phyloP scores from a whole-genome alignment of 441 rosid species.

The Croton laevigatus region DNA sequence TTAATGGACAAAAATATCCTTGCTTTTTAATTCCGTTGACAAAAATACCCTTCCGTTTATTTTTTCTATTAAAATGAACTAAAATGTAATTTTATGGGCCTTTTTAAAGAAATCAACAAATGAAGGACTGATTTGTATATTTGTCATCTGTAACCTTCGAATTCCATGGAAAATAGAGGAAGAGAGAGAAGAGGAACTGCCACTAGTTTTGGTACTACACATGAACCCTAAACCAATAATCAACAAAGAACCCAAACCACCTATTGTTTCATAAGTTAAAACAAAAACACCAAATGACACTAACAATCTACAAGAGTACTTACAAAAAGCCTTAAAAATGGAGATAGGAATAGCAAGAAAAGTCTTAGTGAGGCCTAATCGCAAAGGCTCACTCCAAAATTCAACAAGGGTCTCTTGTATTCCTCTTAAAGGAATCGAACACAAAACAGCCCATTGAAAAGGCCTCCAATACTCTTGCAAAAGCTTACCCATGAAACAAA shows the following conservation, averaged over 20 bases:
- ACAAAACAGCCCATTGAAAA: constrained; percentile 91
- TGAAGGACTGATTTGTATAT: too few relatives aligned
- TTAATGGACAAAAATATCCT: too few relatives aligned
- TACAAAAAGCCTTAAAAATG: constrained; percentile 60
- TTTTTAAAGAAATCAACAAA: too few relatives aligned
- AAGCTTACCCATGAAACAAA: constrained; percentile 71
- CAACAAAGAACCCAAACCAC: constrained; percentile 59
- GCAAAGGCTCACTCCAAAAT: constrained; percentile 83
- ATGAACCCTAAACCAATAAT: constrained; percentile 67
- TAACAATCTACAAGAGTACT: constrained; percentile 69
- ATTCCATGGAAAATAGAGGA: too few relatives aligned
- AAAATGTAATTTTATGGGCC: too few relatives aligned
- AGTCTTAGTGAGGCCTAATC: constrained; percentile 82
- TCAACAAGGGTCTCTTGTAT: constrained; percentile 78
- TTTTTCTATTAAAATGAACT: too few relatives aligned
- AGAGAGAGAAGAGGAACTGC: too few relatives aligned
- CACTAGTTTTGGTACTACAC: constrained; percentile 53
- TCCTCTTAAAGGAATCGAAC: constrained; percentile 90
- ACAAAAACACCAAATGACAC: constrained; percentile 76
- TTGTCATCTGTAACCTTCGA: too few relatives aligned
- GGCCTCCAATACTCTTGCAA: constrained; percentile 84
- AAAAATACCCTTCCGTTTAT: too few relatives aligned
- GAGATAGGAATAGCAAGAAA: constrained; percentile 79
- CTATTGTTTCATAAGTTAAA: constrained; percentile 71
- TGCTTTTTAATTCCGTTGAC: too few relatives aligned